Evolutionary conservation across 768 basidiomycete species (phyloP).

Genomic region (Naganishia vishniacii): DNA sequence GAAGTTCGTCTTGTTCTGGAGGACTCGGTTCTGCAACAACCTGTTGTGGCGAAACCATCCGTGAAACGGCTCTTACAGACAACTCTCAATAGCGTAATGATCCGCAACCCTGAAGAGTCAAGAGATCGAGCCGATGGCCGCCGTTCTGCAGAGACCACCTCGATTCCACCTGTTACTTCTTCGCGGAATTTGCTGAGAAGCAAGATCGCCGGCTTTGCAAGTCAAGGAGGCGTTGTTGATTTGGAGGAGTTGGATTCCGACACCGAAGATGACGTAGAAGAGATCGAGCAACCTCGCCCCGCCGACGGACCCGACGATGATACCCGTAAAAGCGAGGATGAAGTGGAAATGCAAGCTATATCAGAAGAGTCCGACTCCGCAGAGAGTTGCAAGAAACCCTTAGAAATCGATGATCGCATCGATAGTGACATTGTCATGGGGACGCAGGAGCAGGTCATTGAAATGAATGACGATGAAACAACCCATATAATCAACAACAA

Average conservation of each 20-base stretch:
- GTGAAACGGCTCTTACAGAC: conserved; percentile 56
- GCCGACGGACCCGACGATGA: neutral
- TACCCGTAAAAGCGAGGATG: neutral
- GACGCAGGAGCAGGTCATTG: neutral
- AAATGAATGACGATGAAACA: conserved; percentile 1
- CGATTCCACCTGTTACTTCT: neutral
- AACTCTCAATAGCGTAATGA: conserved; percentile 53
- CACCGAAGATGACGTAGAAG: conserved; percentile 9
- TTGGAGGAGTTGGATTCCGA: conserved; percentile 8
- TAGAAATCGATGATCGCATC: neutral
- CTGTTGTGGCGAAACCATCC: conserved; percentile 36
- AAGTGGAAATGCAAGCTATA: neutral
- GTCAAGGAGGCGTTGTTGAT: conserved; percentile 50
- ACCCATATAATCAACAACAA: conserved; percentile 6
- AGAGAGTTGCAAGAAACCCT: neutral
- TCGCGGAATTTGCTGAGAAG: conserved; percentile 50
- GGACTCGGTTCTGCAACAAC: neutral
- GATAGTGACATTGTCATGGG: conserved; percentile 1
- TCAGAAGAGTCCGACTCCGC: neutral
- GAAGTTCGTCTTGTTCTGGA: conserved; percentile 13
- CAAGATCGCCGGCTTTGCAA: conserved; percentile 57
- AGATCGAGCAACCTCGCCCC: too few species aligned
- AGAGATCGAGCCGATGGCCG: too few species aligned
- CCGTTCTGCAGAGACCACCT: too few species aligned
- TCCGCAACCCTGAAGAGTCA: neutral